Base-by-base conservation (phyloP, 176 grass and related monocot genomes). In the Tillandsia fasciculata region DNA sequence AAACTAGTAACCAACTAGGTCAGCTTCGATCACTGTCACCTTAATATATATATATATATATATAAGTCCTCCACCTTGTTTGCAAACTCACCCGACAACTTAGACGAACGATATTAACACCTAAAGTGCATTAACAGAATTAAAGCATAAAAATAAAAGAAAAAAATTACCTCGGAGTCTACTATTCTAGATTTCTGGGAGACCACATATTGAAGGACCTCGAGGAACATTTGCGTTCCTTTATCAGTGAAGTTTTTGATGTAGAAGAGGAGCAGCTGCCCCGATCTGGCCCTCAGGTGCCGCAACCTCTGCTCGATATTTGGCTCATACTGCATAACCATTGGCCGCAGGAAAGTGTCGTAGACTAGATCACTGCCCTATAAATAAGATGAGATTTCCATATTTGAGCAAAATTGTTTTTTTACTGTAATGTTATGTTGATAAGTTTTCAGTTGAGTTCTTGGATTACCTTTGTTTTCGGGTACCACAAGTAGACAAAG, bases 291-390 rank as follows among this genome's bases (percentile, higher is more conserved):
- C 58, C 92, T 86, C 50, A 96, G 83, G 66, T 83, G 47, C 33
- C 72, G 76, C 66, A 96, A 75, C 74, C 88, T 96, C 49, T 96
- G 72, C 64, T 96, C 92, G 9, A 92, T 96, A 71, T 92, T 86
- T 65, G 92, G 92, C 71, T 96, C 92, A 64, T 96, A 96, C 76
- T 96, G 88, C 92, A 96, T 92, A 11, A 96, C 88, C 69, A 96
- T 75, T 56, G 88, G 92, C 70, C 81, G 75, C 69, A 96, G 51
- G 64, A 96, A 96, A 49, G 88, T 91, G 67, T 92, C 88, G 20
- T 96, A 92, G 20, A 96, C 88, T 51, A 87, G 47, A 84, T 91
- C 88, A 63, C 86, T 91, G 33, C 92, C 92, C 92, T 96, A 20
- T 28, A 78, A 42, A 80, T 53, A 2, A 7, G 12, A 65, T 26